Evolutionary conservation across 1,139 yeast genomes (phyloP).

Genomic region (Cylindricascospora bacillispora): DNA sequence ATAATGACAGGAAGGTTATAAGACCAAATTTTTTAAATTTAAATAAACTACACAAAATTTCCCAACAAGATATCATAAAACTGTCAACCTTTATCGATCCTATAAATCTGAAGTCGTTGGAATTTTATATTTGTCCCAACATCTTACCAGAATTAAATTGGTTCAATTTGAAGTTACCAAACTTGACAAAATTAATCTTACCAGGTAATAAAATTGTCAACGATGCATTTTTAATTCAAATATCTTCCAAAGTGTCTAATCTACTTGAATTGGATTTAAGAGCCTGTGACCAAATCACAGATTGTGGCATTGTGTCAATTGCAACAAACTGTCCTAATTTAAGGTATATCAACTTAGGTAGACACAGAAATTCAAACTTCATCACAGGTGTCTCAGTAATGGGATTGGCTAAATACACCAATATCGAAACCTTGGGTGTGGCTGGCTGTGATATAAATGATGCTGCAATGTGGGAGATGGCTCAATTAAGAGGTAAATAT

Average conservation of each 20-base stretch:
- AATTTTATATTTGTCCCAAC: constrained; percentile 73
- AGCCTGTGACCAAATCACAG: constrained; percentile 73
- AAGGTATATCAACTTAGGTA: constrained; percentile 57
- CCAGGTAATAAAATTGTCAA: constrained; percentile 64
- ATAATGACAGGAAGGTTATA: constrained; percentile 10
- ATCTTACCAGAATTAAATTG: constrained; percentile 41
- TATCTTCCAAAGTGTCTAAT: constrained; percentile 46
- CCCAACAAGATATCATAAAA: constrained; percentile 33
- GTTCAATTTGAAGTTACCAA: constrained; percentile 28
- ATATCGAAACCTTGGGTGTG: constrained; percentile 61
- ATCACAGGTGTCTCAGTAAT: constrained; percentile 62
- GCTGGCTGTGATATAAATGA: constrained; percentile 84
- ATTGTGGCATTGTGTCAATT: constrained; percentile 56
- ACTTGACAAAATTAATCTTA: constrained; percentile 46
- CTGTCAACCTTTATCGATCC: constrained; percentile 31
- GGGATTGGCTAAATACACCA: constrained; percentile 41
- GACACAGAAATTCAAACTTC: constrained; percentile 55
- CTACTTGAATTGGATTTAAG: constrained; percentile 61
- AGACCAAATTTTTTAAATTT: constrained; percentile 34
- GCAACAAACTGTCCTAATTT: constrained; percentile 49
- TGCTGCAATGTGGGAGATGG: constrained; percentile 68
- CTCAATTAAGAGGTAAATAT: constrained; percentile 40
- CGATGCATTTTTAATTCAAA: constrained; percentile 42
- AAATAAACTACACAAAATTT: constrained; percentile 35
- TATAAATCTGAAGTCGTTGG: constrained; percentile 49